phyloP scores from a whole-genome alignment of 441 rosid genomes.

The Raphanus hybrid region DNA sequence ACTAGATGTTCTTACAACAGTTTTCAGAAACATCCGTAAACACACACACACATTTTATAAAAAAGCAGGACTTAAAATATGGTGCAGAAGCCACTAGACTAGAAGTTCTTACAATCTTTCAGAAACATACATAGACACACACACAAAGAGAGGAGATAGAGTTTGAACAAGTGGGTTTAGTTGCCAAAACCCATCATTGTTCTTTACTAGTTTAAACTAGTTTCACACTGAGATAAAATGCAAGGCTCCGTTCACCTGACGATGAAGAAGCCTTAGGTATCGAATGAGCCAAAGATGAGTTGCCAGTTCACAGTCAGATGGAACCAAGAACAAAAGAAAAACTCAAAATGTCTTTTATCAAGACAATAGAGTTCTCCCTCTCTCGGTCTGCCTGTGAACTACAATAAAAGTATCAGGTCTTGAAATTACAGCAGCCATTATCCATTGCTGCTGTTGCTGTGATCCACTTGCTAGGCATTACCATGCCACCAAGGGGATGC shows the following conservation, averaged over 20 bases:
- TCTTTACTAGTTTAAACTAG: constrained; percentile 20
- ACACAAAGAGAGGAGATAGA: neutral
- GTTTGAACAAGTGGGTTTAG: constrained; percentile 29
- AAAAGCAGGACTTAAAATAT: neutral
- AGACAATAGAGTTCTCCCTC: constrained; percentile 18
- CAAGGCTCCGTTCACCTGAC: constrained; percentile 10
- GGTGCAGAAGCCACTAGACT: constrained; percentile 19
- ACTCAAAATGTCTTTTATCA: constrained; percentile 29
- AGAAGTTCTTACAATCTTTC: constrained; percentile 11
- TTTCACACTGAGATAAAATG: constrained; percentile 24
- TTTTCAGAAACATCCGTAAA: neutral
- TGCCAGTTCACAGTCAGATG: constrained; percentile 74
- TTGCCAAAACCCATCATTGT: constrained; percentile 30
- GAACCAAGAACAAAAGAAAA: constrained; percentile 35
- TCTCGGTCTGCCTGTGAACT: constrained; percentile 48
- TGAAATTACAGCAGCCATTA: constrained; percentile 55
- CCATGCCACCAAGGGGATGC: constrained; percentile 57
- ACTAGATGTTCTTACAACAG: constrained; percentile 1
- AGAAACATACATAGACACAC: constrained; percentile 20
- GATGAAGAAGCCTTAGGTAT: constrained; percentile 40
- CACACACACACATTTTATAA: neutral
- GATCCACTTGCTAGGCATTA: constrained; percentile 72
- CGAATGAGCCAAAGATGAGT: constrained; percentile 90
- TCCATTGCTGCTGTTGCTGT: constrained; percentile 60
- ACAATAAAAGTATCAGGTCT: constrained; percentile 44